Percentiles rank a stretch among this genome's conserved stretches.
Conservation (phyloP, 2,329 filamentous ascomycete genomes). For the Sclerotinia glacialis region DNA sequence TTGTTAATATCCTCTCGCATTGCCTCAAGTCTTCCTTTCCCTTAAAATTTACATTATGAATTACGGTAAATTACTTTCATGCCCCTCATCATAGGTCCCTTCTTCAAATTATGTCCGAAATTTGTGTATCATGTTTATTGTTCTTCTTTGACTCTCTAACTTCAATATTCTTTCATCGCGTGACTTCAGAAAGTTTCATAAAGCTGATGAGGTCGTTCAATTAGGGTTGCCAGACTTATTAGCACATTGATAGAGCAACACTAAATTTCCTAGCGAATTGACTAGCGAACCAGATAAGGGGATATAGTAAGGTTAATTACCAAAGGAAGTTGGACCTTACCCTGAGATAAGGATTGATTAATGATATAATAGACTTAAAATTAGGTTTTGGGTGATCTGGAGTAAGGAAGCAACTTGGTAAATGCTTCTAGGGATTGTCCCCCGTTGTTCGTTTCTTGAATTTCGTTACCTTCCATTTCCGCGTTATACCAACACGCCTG, state of each 20-base stretch:
- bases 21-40: neutral
- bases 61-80: too few species aligned
- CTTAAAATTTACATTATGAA: neutral
- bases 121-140: neutral
- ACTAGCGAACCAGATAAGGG: conserved; percentile 6
- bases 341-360: neutral
- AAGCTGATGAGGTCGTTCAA: too few species aligned
- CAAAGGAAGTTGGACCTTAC: neutral
- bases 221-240: neutral
- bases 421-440: neutral
- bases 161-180: too few species aligned
- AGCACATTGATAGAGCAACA: neutral
- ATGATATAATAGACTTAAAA: neutral
- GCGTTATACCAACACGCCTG: neutral
- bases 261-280: neutral
- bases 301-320: neutral
- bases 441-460: neutral
- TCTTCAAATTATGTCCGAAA: neutral
- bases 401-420: neutral
- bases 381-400: neutral
- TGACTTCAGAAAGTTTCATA: neutral
- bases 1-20: neutral
- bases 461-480: neutral
- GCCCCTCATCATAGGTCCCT: too few species aligned
- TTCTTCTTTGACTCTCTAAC: neutral